Base-by-base conservation (phyloP, 2,329 filamentous ascomycete species). In the Parascedosporium putredinis region DNA sequence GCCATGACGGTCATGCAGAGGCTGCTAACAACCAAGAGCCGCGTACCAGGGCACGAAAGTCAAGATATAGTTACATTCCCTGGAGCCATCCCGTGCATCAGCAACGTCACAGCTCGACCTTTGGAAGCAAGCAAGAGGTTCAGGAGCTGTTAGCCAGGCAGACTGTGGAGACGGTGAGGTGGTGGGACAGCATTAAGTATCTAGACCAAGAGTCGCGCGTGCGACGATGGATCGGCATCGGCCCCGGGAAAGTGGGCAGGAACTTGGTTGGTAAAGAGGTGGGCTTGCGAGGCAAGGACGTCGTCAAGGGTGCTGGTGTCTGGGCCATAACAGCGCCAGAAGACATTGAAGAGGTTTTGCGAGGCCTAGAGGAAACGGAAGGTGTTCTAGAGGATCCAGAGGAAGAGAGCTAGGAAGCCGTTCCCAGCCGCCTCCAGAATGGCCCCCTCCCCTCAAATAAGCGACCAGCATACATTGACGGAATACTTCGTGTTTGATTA, bases 231-330 rank as follows among this genome's bases (percentile, higher is more conserved):
- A 78, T 97, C 46, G 91, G 91, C 40, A 88, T 97, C 54, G 91
- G 91, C 1, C 91, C 91, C 0, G 91, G 91, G 4, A 95, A 95
- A 64, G 91, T 97, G 2, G 91, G 91, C 1, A 76, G 90, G 51
- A 96, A 96, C 63, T 72, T 97, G 6, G 90, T 97, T 1, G 89
- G 90, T 10, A 96, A 96, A 67, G 91, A 96, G 67, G 90, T 96
- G 3, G 90, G 89, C 8, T 90, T 93, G 80, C 79, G 81, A 46
- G 81, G 81, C 20, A 79, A 84, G 59, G 87, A 93, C 50, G 70
- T 78, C 14, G 79, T 91, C 45, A 94, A 91, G 62, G 89, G 89
- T 2, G 90, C 89, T 45, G 91, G 91, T 2, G 90, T 96, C 0
- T 95, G 90, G 89, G 89, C 85, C 3, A 86, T 96, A 49, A 90